Evolutionary conservation across 805 yeast species (phyloP).

Genomic region (Metschnikowia noctiluminum): DNA sequence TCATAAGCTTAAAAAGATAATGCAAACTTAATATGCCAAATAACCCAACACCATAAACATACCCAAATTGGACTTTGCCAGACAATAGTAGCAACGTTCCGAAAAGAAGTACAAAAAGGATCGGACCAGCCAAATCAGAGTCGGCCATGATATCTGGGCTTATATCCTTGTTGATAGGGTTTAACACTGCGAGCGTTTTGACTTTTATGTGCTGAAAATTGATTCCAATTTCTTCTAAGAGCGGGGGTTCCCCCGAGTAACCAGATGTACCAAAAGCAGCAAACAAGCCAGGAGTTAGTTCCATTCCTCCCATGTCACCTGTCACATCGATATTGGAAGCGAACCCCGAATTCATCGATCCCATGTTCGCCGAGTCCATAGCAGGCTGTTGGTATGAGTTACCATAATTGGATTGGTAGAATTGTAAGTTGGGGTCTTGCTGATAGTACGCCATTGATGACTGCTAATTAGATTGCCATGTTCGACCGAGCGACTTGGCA

Average conservation of each 20-base stretch:
- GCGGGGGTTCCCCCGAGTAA: slow-evolving; percentile 91
- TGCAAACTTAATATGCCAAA: slow-evolving; percentile 87
- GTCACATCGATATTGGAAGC: slow-evolving; percentile 36
- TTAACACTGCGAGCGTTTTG: slow-evolving; percentile 83
- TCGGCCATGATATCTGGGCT: slow-evolving; percentile 78
- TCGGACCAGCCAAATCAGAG: slow-evolving; percentile 93
- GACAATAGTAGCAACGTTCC: slow-evolving; percentile 79
- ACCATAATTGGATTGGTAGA: slow-evolving; percentile 42
- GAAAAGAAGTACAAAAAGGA: slow-evolving; percentile 80
- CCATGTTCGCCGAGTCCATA: slow-evolving; percentile 24
- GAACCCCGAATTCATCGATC: slow-evolving; percentile 39
- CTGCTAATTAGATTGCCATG: not conserved
- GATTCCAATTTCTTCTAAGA: slow-evolving; percentile 89
- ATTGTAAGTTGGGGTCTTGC: slow-evolving; percentile 40
- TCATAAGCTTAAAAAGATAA: slow-evolving; percentile 82
- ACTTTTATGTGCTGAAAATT: slow-evolving; percentile 82
- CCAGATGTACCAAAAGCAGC: slow-evolving; percentile 94
- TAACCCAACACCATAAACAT: slow-evolving; percentile 92
- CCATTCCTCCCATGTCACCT: slow-evolving; percentile 43
- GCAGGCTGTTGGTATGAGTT: slow-evolving; percentile 25
- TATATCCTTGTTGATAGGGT: slow-evolving; percentile 60
- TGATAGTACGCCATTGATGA: slow-evolving; percentile 41
- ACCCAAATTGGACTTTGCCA: slow-evolving; percentile 95
- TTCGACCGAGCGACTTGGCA: not conserved
- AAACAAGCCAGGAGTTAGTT: slow-evolving; percentile 68